phyloP scores from a whole-genome alignment of 192 early-diverging fungal genomes.

The Pilaira anomala region DNA sequence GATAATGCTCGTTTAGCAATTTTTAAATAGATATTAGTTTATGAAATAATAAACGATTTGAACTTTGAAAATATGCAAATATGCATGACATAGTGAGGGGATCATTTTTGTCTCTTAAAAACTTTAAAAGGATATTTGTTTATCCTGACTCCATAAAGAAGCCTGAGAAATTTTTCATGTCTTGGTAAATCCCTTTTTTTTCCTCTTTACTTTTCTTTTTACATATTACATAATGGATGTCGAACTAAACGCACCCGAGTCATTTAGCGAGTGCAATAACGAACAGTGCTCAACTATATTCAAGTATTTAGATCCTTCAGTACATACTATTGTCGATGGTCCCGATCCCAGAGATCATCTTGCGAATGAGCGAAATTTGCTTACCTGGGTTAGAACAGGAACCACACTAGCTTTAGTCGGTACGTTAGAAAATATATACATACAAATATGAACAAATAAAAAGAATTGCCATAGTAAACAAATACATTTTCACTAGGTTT shows the following conservation, averaged over 20 bases:
- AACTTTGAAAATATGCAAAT: not conserved
- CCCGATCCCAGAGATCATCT: constrained; percentile 33
- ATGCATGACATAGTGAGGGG: not conserved
- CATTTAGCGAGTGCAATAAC: constrained; percentile 23
- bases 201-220: not conserved
- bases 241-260: constrained; percentile 8
- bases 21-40: too few relatives aligned
- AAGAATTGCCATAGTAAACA: not conserved
- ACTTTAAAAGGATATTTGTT: not conserved
- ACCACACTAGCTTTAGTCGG: constrained; percentile 28
- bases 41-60: too few relatives aligned
- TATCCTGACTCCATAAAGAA: not conserved
- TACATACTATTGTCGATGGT: constrained; percentile 21
- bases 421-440: not conserved
- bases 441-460: not conserved
- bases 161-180: not conserved
- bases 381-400: constrained; percentile 31
- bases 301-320: constrained; percentile 26
- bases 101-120: not conserved
- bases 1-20: too few relatives aligned
- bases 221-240: not conserved
- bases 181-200: not conserved
- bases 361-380: constrained; percentile 33
- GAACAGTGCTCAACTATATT: constrained; percentile 20
- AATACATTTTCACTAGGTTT: not conserved